phyloP scores from a whole-genome alignment of 495 filamentous ascomycete species.

The Penicillium subrubescens region DNA sequence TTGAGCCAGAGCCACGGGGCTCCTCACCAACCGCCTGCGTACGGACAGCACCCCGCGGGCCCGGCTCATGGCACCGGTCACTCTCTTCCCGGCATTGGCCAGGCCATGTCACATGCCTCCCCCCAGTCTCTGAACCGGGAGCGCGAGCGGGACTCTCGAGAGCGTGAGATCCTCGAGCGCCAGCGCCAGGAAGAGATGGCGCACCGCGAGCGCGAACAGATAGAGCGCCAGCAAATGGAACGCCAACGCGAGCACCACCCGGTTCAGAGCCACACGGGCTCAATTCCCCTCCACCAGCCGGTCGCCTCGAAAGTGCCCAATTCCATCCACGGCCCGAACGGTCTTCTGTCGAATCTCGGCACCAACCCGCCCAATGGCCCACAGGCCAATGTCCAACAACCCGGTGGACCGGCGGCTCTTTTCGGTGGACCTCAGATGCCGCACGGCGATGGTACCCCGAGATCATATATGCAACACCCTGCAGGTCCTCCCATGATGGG shows the following conservation, averaged over 20 bases:
- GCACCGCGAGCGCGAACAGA: conserved; percentile 64
- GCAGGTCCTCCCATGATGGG: conserved; percentile 64
- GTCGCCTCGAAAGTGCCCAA: conserved; percentile 79
- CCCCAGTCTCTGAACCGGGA: conserved; percentile 55
- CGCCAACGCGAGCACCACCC: conserved; percentile 64
- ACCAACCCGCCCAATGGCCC: conserved; percentile 53
- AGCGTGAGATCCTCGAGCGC: conserved; percentile 51
- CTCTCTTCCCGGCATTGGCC: conserved; percentile 54
- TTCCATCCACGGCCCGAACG: conserved; percentile 84
- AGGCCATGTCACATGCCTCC: conserved; percentile 54
- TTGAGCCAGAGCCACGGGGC: conserved; percentile 52
- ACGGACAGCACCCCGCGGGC: conserved; percentile 45
- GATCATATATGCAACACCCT: conserved; percentile 66
- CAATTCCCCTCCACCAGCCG: conserved; percentile 87
- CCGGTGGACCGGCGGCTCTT: conserved; percentile 61
- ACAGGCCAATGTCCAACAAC: conserved; percentile 63
- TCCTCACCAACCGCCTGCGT: conserved; percentile 52
- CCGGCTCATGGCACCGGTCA: conserved; percentile 49
- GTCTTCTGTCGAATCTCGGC: conserved; percentile 76
- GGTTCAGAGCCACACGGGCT: conserved; percentile 80
- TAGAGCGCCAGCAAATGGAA: conserved; percentile 64
- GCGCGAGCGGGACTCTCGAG: conserved; percentile 53
- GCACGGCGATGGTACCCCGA: conserved; percentile 57
- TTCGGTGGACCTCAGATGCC: conserved; percentile 67
- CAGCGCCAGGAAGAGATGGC: conserved; percentile 61